Evolutionary conservation across 1,284 basidiomycete genomes (phyloP).

Genomic region (Rhizoctonia solani): DNA sequence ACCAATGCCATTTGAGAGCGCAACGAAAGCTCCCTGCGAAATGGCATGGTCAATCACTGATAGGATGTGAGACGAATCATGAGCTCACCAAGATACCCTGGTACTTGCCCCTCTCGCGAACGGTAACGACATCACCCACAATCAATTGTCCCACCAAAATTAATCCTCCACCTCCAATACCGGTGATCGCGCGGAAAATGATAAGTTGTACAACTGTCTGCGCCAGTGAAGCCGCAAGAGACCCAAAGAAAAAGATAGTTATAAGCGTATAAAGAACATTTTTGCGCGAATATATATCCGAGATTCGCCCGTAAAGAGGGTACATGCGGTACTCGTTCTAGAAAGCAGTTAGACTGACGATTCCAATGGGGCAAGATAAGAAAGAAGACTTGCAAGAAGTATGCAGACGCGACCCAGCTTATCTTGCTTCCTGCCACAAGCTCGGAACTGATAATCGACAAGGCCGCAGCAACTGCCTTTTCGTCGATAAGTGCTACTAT

Average conservation of each 20-base stretch:
- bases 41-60: not conserved
- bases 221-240: conserved; percentile 41
- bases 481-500: conserved; percentile 2
- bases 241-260: conserved; percentile 47
- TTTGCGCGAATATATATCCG: conserved; percentile 53
- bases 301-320: conserved; percentile 51
- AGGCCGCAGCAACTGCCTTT: not conserved
- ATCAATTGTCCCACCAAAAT: conserved; percentile 44
- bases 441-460: conserved; percentile 5
- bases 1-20: conserved; percentile 27
- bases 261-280: conserved; percentile 46
- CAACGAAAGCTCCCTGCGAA: conserved; percentile 19
- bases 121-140: conserved; percentile 41
- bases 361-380: too few species aligned
- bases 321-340: conserved; percentile 45
- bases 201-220: conserved; percentile 53
- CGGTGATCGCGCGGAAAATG: conserved; percentile 50
- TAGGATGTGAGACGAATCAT: not conserved
- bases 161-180: conserved; percentile 46
- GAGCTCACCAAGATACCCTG: conserved; percentile 29
- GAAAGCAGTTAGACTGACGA: not conserved
- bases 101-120: conserved; percentile 41
- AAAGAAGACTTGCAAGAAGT: not conserved
- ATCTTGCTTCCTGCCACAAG: not conserved
- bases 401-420: not conserved